These are phyloP conservation scores for Mycena kentingensis DNA, from an alignment of 768 basidiomycete species.

Conservation along the genomic window DNA sequence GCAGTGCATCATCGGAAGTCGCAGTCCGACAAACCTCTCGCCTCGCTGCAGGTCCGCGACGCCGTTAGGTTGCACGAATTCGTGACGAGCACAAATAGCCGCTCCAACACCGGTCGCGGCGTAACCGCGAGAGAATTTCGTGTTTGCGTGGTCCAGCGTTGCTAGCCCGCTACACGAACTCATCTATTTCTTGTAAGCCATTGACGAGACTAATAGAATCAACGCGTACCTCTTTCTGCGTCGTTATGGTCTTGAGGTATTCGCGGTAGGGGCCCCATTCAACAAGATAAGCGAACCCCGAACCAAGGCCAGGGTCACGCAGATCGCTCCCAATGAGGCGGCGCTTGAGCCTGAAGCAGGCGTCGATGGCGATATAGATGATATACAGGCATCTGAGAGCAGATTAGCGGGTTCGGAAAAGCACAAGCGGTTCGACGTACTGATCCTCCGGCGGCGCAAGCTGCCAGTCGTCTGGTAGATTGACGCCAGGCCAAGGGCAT, in stretches of 20 bases:
- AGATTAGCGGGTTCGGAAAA: background rate
- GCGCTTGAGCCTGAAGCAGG: conserved; percentile 27
- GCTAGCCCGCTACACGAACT: conserved; percentile 29
- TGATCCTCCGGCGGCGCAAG: conserved; percentile 10
- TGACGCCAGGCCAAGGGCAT: conserved; percentile 36
- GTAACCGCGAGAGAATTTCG: no score
- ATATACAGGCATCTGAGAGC: conserved; percentile 27
- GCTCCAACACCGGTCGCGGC: no score
- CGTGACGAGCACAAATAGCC: no score
- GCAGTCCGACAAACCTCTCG: conserved; percentile 27
- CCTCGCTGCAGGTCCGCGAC: conserved; percentile 34
- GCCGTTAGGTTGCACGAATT: conserved; percentile 23
- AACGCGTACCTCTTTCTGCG: background rate
- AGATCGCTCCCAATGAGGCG: background rate
- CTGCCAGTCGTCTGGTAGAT: conserved; percentile 31
- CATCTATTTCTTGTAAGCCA: conserved; percentile 15
- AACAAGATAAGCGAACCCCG: conserved; percentile 8
- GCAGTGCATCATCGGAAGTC: background rate
- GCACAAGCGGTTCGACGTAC: conserved; percentile 15
- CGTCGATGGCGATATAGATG: conserved; percentile 24
- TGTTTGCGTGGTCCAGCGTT: no score
- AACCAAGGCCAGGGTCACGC: background rate
- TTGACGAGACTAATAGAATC: conserved; percentile 7
- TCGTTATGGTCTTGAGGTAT: conserved; percentile 10
- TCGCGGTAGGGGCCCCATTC: conserved; percentile 11